These are phyloP conservation scores for Cyanodermella asteris DNA, from an alignment of 2,329 filamentous ascomycete species.

Conservation along the genomic window DNA sequence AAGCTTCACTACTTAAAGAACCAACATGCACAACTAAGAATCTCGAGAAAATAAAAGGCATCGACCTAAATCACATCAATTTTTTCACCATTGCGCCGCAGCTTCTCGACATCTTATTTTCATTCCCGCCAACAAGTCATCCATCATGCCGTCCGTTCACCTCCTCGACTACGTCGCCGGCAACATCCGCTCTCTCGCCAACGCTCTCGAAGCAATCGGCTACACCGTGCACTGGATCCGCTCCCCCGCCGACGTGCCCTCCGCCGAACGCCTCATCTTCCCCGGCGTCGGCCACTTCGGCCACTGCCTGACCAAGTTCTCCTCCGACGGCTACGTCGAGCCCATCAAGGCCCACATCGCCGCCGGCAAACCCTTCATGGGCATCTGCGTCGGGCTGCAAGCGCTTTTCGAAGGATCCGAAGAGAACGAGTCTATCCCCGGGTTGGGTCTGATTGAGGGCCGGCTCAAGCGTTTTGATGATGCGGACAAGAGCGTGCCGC, in stretches of 20 bases:
- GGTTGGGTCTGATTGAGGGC: conserved; percentile 53
- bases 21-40: too few relatives aligned
- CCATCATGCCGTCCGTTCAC: conserved; percentile 28
- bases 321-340: conserved; percentile 60
- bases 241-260: conserved; percentile 59
- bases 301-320: conserved; percentile 74
- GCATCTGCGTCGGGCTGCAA: conserved; percentile 87
- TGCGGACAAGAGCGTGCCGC: conserved; percentile 69
- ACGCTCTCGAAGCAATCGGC: conserved; percentile 89
- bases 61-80: too few relatives aligned
- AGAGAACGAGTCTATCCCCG: conserved; percentile 50
- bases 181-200: conserved; percentile 86
- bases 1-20: too few relatives aligned
- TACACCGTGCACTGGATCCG: conserved; percentile 85
- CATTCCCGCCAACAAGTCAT: too few relatives aligned
- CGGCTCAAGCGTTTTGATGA: conserved; percentile 57
- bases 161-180: conserved; percentile 74
- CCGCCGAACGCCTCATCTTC: conserved; percentile 84
- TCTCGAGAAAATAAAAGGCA: too few relatives aligned
- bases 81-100: too few relatives aligned
- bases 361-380: conserved; percentile 92
- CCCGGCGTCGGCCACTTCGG: conserved; percentile 96
- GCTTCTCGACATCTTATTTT: too few relatives aligned
- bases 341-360: conserved; percentile 66
- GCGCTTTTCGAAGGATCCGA: conserved; percentile 70